These are phyloP conservation scores for Hanseniaspora gamundiae DNA, from an alignment of 1,139 yeast species.

Conservation along the genomic window DNA sequence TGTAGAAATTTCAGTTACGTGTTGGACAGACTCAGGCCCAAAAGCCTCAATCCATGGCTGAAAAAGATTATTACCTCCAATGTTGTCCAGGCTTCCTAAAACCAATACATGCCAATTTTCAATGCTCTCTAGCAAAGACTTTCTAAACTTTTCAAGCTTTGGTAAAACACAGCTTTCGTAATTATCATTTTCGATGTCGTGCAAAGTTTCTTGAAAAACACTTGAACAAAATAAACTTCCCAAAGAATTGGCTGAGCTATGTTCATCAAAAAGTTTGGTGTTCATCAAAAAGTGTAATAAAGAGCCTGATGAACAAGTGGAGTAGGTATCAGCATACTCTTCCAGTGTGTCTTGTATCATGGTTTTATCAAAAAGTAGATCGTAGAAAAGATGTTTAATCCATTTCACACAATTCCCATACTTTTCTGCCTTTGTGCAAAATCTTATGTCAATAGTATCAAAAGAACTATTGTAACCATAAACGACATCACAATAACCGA, in stretches of 20 bases:
- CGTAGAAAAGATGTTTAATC: constrained; percentile 53
- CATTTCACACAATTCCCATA: constrained; percentile 64
- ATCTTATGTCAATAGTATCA: constrained; percentile 38
- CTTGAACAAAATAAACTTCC: constrained; percentile 55
- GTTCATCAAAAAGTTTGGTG: constrained; percentile 42
- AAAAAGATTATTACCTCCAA: constrained; percentile 13
- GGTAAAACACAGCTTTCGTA: constrained; percentile 28
- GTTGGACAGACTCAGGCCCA: constrained; percentile 9
- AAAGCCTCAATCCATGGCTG: constrained; percentile 39
- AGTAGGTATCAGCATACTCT: constrained; percentile 64
- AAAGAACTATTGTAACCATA: constrained; percentile 49
- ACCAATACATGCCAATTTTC: constrained; percentile 59
- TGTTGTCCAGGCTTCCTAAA: constrained; percentile 45
- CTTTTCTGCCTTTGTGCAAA: constrained; percentile 39
- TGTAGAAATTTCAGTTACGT: constrained; percentile 13
- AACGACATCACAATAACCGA: constrained; percentile 55
- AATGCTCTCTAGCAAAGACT: constrained; percentile 39
- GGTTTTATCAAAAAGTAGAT: constrained; percentile 51
- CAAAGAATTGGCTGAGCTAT: constrained; percentile 47
- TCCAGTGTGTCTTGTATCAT: constrained; percentile 45
- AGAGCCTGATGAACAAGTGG: constrained; percentile 54
- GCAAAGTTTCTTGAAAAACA: constrained; percentile 39
- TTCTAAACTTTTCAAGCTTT: constrained; percentile 46
- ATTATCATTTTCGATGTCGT: constrained; percentile 36
- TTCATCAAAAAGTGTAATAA: constrained; percentile 56